Evolutionary conservation across 495 filamentous ascomycete genomes (phyloP).

Genomic region (Viridothelium virens): DNA sequence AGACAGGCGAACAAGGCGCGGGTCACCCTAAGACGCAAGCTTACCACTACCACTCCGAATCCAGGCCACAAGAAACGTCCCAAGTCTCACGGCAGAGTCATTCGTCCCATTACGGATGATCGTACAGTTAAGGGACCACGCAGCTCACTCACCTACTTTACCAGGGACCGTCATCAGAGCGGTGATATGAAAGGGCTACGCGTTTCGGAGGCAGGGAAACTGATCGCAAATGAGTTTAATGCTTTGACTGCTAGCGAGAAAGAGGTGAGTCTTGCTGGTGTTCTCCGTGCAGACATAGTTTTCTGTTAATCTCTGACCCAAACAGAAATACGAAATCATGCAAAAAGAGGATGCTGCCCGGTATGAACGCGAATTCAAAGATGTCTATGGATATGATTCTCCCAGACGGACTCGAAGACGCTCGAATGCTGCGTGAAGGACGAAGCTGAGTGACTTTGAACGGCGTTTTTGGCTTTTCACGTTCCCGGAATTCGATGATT

Average conservation of each 20-base stretch:
- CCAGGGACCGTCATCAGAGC: conserved; percentile 38
- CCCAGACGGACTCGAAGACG: background rate
- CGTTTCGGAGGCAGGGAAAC: conserved; percentile 27
- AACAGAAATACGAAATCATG: conserved; percentile 22
- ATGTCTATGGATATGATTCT: conserved; percentile 17
- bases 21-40: conserved; percentile 31
- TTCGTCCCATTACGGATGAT: conserved; percentile 41
- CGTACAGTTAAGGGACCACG: conserved; percentile 47
- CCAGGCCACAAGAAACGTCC: conserved; percentile 10
- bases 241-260: conserved; percentile 44
- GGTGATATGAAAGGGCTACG: conserved; percentile 42
- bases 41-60: background rate
- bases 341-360: conserved; percentile 11
- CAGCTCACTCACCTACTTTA: conserved; percentile 41
- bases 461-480: background rate
- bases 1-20: conserved; percentile 59
- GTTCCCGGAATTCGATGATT: background rate
- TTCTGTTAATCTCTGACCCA: background rate
- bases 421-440: background rate
- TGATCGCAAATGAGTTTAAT: conserved; percentile 51
- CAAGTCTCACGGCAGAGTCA: background rate
- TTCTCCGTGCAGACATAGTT: background rate
- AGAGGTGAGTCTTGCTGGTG: conserved; percentile 40
- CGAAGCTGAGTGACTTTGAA: background rate
- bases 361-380: conserved; percentile 19